These are phyloP conservation scores for Auricularia auricula-judae DNA, from an alignment of 768 basidiomycete genomes.

Conservation along the genomic window DNA sequence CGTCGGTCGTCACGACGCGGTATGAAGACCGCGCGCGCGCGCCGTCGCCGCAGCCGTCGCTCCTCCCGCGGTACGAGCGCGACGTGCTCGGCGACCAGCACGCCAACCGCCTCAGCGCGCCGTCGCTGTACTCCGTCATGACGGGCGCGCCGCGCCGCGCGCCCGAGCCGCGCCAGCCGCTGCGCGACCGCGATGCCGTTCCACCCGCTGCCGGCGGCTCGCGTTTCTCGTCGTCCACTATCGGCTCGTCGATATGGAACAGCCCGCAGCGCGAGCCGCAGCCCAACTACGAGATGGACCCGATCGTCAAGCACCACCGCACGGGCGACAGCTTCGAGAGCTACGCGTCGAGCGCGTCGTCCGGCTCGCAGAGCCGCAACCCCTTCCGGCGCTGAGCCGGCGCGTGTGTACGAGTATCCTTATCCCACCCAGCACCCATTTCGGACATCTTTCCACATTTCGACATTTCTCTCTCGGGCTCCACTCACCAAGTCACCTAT, in stretches of 20 bases:
- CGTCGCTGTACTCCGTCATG: constrained; percentile 56
- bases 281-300: background rate
- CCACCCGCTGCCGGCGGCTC: constrained; percentile 22
- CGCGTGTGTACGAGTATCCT: too few species aligned
- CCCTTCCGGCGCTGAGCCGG: background rate
- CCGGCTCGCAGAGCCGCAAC: background rate
- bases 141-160: constrained; percentile 50
- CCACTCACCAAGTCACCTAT: too few species aligned
- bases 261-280: background rate
- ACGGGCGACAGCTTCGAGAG: constrained; percentile 1
- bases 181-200: constrained; percentile 28
- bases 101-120: constrained; percentile 30
- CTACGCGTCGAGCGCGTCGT: background rate
- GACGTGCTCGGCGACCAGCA: constrained; percentile 8
- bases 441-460: too few species aligned
- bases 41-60: constrained; percentile 3
- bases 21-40: constrained; percentile 13
- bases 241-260: constrained; percentile 21
- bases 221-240: constrained; percentile 38
- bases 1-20: constrained; percentile 33
- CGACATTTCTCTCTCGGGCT: too few species aligned
- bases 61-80: background rate
- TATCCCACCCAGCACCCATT: too few species aligned
- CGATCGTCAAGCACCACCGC: background rate
- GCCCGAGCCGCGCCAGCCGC: constrained; percentile 67